phyloP scores from a whole-genome alignment of 192 early-diverging fungal genomes.

The Phycomyces blakesleeanus region DNA sequence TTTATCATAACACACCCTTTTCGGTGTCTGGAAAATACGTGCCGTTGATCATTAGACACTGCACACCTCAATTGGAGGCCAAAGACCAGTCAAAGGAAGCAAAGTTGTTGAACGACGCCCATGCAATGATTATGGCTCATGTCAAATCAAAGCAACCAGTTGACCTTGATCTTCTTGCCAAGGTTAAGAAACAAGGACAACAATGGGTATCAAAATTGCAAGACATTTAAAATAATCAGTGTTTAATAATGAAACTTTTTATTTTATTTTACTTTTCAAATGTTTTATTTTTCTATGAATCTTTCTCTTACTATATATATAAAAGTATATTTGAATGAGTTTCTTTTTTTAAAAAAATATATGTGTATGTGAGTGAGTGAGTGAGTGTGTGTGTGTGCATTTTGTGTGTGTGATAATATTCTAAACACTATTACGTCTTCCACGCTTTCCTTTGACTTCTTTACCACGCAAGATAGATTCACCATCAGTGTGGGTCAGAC shows the following conservation, averaged over 20 bases:
- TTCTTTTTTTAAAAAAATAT: too few relatives aligned
- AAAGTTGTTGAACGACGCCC: background rate
- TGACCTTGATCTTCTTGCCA: background rate
- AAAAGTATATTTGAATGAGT: too few relatives aligned
- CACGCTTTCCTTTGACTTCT: constrained; percentile 35
- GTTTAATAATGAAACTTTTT: background rate
- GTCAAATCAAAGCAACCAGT: background rate
- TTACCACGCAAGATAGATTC: constrained; percentile 17
- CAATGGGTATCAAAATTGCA: background rate
- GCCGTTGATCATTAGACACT: constrained; percentile 9
- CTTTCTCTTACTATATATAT: background rate
- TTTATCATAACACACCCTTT: background rate
- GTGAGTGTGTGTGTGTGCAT: too few relatives aligned
- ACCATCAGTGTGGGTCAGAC: constrained; percentile 22
- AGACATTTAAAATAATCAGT: too few relatives aligned
- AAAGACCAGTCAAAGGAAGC: background rate
- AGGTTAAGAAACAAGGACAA: background rate
- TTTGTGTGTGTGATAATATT: too few relatives aligned
- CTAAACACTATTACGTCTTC: constrained; percentile 32
- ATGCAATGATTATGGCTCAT: background rate
- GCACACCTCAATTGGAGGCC: background rate
- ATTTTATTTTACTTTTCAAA: background rate
- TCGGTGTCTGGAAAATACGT: constrained; percentile 15
- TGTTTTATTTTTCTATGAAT: background rate
- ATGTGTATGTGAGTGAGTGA: too few relatives aligned